These are phyloP conservation scores for Heritiera fomes DNA, from an alignment of 345 rosid genomes.

Conservation along the genomic window DNA sequence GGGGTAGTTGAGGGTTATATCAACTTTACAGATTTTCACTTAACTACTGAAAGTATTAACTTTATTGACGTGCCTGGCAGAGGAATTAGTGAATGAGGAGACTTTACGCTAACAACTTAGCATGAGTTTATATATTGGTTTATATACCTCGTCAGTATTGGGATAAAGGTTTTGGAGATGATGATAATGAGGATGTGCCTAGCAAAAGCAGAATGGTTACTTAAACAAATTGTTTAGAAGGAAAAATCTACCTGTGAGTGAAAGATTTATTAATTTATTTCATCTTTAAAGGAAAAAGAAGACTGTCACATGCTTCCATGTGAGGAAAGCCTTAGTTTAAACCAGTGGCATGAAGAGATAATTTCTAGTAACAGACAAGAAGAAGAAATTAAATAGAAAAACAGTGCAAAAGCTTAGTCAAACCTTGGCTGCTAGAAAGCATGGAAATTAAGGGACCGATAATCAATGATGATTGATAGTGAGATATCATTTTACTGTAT, in stretches of 20 bases:
- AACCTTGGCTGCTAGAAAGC: not conserved
- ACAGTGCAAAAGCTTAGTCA: not conserved
- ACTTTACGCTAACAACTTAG: too few species aligned
- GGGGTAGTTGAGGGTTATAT: not conserved
- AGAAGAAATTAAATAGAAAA: not conserved
- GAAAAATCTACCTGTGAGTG: not conserved
- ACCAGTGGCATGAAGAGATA: not conserved
- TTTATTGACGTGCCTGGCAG: not conserved
- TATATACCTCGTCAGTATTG: too few species aligned
- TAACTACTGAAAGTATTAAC: not conserved
- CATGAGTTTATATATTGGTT: too few species aligned
- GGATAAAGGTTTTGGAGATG: too few species aligned
- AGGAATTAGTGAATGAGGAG: too few species aligned
- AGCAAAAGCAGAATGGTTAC: not conserved
- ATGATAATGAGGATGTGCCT: not conserved
- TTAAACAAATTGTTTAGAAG: not conserved
- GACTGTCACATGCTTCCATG: constrained; percentile 27
- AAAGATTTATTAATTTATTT: not conserved
- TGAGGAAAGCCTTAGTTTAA: constrained; percentile 17
- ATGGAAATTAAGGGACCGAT: not conserved
- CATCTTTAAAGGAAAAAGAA: not conserved
- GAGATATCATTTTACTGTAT: not conserved
- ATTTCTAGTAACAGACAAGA: not conserved
- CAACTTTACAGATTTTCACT: not conserved
- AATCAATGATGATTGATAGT: not conserved